phyloP scores from a whole-genome alignment of 192 early-diverging fungal species.

The Backusella liffmaniae region DNA sequence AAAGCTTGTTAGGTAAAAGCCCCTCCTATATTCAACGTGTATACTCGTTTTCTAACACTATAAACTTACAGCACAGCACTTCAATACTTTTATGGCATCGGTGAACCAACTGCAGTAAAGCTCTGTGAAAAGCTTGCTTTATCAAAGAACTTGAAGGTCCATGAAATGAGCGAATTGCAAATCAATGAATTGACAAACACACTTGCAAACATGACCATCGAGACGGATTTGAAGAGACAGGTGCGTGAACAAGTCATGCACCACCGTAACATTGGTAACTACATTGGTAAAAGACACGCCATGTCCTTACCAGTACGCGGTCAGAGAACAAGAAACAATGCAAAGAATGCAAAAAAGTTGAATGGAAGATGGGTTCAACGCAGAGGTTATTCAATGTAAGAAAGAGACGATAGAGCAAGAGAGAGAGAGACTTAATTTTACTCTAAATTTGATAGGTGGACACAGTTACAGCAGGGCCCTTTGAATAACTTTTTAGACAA shows the following conservation, averaged over 20 bases:
- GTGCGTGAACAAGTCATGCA: slow-evolving; percentile 71
- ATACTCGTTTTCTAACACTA: neutral
- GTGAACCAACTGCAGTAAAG: slow-evolving; percentile 65
- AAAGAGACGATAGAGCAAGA: neutral
- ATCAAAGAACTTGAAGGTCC: slow-evolving; percentile 82
- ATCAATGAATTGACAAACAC: slow-evolving; percentile 83
- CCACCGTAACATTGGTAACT: slow-evolving; percentile 70
- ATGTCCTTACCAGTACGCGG: slow-evolving; percentile 88
- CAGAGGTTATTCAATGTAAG: slow-evolving; percentile 38
- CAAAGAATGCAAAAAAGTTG: slow-evolving; percentile 81
- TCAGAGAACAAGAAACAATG: slow-evolving; percentile 85
- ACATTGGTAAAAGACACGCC: slow-evolving; percentile 81
- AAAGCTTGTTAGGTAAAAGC: slow-evolving; percentile 61
- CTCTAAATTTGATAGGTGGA: slow-evolving; percentile 15
- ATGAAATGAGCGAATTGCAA: slow-evolving; percentile 85
- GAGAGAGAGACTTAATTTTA: neutral
- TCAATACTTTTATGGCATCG: slow-evolving; percentile 90
- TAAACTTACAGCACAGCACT: slow-evolving; percentile 59
- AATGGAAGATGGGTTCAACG: slow-evolving; percentile 64
- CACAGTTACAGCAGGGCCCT: slow-evolving; percentile 30
- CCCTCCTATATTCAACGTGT: too few species aligned
- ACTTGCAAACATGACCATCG: slow-evolving; percentile 87
- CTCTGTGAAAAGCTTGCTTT: slow-evolving; percentile 83
- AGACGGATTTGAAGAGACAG: slow-evolving; percentile 73
- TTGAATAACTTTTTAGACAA: slow-evolving; percentile 33